Evolutionary conservation across 78 protist genomes (phyloP).

Genomic region (Dictyostelium intermedium): DNA sequence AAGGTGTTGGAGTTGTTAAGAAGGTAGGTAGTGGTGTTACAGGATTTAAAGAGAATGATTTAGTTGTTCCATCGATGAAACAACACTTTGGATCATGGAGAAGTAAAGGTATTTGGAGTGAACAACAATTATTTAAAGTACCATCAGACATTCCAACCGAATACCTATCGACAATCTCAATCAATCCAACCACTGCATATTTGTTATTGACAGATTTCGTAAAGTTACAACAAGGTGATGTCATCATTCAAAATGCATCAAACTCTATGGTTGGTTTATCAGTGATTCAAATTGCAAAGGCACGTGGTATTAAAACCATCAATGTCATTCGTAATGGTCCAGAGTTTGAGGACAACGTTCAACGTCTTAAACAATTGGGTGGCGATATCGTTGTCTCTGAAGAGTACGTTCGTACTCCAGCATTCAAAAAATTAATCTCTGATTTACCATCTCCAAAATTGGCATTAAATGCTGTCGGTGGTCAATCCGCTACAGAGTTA

Average conservation of each 20-base stretch:
- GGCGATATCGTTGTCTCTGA: slow-evolving; percentile 89
- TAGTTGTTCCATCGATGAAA: slow-evolving; percentile 75
- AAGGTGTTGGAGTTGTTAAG: slow-evolving; percentile 89
- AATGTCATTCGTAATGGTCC: slow-evolving; percentile 81
- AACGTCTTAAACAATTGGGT: slow-evolving; percentile 80
- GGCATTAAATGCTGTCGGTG: slow-evolving; percentile 91
- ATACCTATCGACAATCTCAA: slow-evolving; percentile 76
- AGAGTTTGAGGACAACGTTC: slow-evolving; percentile 54
- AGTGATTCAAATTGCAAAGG: slow-evolving; percentile 87
- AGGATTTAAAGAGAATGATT: slow-evolving; percentile 74
- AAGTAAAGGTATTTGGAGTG: slow-evolving; percentile 73
- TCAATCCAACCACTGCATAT: slow-evolving; percentile 93
- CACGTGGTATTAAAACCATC: slow-evolving; percentile 85
- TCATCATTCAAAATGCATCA: slow-evolving; percentile 92
- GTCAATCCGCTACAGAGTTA: slow-evolving; percentile 79
- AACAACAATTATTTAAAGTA: slow-evolving; percentile 59
- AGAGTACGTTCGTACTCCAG: slow-evolving; percentile 46
- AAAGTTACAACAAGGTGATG: slow-evolving; percentile 88
- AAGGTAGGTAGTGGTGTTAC: slow-evolving; percentile 84
- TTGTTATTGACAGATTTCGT: slow-evolving; percentile 88
- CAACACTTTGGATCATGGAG: slow-evolving; percentile 88
- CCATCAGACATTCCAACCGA: slow-evolving; percentile 81
- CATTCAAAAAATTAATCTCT: slow-evolving; percentile 17
- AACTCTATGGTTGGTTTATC: slow-evolving; percentile 87
- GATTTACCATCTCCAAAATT: slow-evolving; percentile 84